Evolutionary conservation across 257 asterid species (phyloP).

Genomic region (Henckelia pumila): DNA sequence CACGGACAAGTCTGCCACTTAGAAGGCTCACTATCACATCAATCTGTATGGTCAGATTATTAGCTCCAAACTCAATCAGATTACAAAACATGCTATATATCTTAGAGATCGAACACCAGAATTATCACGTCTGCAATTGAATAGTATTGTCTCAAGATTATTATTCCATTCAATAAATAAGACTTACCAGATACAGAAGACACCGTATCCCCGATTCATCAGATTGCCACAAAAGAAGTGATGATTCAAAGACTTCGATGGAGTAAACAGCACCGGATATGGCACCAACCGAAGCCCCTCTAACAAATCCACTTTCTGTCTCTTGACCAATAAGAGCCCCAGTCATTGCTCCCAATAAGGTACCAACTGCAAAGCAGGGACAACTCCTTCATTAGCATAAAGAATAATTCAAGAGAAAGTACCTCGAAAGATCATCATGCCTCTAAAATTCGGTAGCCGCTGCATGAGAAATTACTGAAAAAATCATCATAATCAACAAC

Average conservation of each 20-base stretch:
- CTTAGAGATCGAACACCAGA: no score
- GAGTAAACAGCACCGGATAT: conserved; percentile 98
- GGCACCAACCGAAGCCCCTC: conserved; percentile 98
- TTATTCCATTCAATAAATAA: no score
- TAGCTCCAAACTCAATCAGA: no score
- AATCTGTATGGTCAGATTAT: no score
- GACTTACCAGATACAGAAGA: conserved; percentile 75
- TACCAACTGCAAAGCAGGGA: conserved; percentile 64
- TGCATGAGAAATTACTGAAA: no score
- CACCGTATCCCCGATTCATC: conserved; percentile 95
- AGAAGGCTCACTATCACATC: no score
- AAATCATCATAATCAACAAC: conserved; percentile 47
- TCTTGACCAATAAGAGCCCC: conserved; percentile 98
- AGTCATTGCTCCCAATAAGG: conserved; percentile 88
- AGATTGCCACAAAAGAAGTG: conserved; percentile 74
- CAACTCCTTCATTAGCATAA: neutral
- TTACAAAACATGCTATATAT: no score
- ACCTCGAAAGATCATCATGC: no score
- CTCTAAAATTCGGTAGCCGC: no score
- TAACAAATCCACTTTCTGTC: conserved; percentile 89
- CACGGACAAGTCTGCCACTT: no score
- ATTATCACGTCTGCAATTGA: no score
- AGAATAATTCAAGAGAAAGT: neutral
- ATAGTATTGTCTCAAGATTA: conserved; percentile 3
- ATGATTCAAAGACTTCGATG: conserved; percentile 91